phyloP scores from a whole-genome alignment of 2,329 filamentous ascomycete species.

The Pseudogymnoascus sp. region DNA sequence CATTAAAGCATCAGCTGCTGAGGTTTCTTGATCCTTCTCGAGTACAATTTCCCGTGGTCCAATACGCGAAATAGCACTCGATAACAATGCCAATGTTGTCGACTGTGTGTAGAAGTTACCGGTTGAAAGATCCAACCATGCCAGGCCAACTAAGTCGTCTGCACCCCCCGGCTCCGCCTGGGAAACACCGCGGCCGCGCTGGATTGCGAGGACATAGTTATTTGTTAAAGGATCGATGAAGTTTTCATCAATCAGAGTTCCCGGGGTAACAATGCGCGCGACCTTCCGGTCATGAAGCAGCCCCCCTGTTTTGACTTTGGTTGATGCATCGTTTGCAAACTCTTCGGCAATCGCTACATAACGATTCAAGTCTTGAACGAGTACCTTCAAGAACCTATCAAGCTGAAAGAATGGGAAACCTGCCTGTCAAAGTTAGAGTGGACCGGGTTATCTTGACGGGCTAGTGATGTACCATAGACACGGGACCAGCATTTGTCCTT shows the following conservation, averaged over 20 bases:
- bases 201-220: constrained; percentile 81
- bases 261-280: constrained; percentile 81
- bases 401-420: constrained; percentile 92
- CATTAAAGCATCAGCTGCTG: constrained; percentile 53
- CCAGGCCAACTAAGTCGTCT: constrained; percentile 55
- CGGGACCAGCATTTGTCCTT: constrained; percentile 66
- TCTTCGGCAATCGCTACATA: constrained; percentile 95
- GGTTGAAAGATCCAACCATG: constrained; percentile 93
- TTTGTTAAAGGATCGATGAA: constrained; percentile 93
- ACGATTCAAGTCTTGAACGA: constrained; percentile 83
- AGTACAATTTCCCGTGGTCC: constrained; percentile 78
- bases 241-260: constrained; percentile 92
- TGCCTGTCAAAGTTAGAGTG: constrained; percentile 43
- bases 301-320: constrained; percentile 65
- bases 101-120: constrained; percentile 86
- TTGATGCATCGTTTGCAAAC: constrained; percentile 64
- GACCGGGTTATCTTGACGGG: neutral
- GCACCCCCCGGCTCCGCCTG: constrained; percentile 7
- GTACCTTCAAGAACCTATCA: constrained; percentile 82
- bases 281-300: constrained; percentile 79
- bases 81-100: constrained; percentile 59
- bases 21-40: constrained; percentile 50
- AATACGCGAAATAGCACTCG: constrained; percentile 76
- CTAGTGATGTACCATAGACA: constrained; percentile 63
- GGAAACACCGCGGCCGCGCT: constrained; percentile 37